Evolutionary conservation across 2,329 filamentous ascomycete species (phyloP).

Genomic region (Colletotrichum sojae): DNA sequence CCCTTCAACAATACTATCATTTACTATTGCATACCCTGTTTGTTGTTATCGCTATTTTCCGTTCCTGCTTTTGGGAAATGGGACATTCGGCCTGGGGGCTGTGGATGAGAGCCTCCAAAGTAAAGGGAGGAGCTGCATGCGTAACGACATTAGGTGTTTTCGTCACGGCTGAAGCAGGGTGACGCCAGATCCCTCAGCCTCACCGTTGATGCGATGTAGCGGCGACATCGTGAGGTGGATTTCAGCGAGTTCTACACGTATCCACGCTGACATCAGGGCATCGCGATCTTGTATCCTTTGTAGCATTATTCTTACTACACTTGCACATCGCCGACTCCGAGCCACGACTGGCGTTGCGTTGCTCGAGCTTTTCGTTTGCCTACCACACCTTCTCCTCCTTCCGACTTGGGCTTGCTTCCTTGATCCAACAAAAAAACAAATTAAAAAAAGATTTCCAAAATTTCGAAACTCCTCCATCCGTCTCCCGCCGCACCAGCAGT

Average conservation of each 20-base stretch:
- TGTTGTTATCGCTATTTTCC: too few relatives aligned
- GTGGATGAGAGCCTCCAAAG: too few relatives aligned
- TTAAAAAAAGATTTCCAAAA: not conserved
- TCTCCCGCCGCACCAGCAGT: constrained; percentile 27
- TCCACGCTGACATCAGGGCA: not conserved
- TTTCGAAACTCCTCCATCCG: constrained; percentile 30
- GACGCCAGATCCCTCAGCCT: too few relatives aligned
- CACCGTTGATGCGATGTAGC: too few relatives aligned
- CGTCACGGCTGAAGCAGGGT: too few relatives aligned
- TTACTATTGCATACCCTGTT: too few relatives aligned
- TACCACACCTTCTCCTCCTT: not conserved
- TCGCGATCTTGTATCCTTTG: constrained; percentile 1
- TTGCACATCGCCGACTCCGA: not conserved
- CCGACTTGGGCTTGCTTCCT: not conserved
- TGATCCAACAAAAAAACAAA: constrained; percentile 2
- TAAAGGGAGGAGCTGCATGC: too few relatives aligned
- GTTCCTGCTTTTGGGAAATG: too few relatives aligned
- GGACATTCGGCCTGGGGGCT: too few relatives aligned
- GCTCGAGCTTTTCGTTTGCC: constrained; percentile 8
- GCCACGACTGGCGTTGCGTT: not conserved
- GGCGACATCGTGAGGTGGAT: too few relatives aligned
- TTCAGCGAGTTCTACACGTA: too few relatives aligned
- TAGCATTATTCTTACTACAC: constrained; percentile 32
- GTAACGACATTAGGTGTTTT: not conserved
- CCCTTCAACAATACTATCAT: too few relatives aligned